Percentiles rank a stretch among this genome's conserved stretches.
Evolutionary conservation across 306 rosid genomes (phyloP).

Genomic region (Sphenostylis stenocarpa): DNA sequence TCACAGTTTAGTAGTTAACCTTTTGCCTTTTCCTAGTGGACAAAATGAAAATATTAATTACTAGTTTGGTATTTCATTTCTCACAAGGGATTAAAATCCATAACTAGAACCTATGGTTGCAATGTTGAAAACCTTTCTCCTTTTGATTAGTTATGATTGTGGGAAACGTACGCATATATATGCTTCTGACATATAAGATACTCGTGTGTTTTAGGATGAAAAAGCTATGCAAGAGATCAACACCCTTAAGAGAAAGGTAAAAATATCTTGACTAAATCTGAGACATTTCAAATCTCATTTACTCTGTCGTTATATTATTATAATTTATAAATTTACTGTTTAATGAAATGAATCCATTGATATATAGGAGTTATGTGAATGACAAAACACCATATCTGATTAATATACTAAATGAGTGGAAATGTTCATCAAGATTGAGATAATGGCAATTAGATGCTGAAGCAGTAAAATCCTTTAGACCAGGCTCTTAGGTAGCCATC

Average conservation of each 20-base stretch:
- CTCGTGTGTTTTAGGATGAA: constrained; percentile 37
- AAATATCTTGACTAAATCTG: background rate
- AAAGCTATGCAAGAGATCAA: constrained; percentile 23
- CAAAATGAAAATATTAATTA: background rate
- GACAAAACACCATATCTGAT: too few relatives aligned
- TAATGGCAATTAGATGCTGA: too few relatives aligned
- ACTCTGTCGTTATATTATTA: background rate
- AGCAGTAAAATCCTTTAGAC: too few relatives aligned
- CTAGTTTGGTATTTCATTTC: background rate
- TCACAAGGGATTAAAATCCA: background rate
- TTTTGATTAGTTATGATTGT: background rate
- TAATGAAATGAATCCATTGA: too few relatives aligned
- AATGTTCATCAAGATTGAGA: background rate
- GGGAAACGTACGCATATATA: background rate
- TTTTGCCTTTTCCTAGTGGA: background rate
- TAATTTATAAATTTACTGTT: background rate
- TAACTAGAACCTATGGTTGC: background rate
- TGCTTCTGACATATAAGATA: background rate
- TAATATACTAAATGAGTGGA: too few relatives aligned
- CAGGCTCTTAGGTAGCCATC: too few relatives aligned
- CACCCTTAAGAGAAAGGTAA: constrained; percentile 43
- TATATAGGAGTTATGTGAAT: too few relatives aligned
- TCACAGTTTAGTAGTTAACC: background rate
- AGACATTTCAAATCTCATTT: background rate
- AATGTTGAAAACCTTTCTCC: background rate